Percentiles rank a stretch among this genome's conserved stretches.
Conservation (phyloP, 2,329 filamentous ascomycete species). For the Stemphylium beticola region DNA sequence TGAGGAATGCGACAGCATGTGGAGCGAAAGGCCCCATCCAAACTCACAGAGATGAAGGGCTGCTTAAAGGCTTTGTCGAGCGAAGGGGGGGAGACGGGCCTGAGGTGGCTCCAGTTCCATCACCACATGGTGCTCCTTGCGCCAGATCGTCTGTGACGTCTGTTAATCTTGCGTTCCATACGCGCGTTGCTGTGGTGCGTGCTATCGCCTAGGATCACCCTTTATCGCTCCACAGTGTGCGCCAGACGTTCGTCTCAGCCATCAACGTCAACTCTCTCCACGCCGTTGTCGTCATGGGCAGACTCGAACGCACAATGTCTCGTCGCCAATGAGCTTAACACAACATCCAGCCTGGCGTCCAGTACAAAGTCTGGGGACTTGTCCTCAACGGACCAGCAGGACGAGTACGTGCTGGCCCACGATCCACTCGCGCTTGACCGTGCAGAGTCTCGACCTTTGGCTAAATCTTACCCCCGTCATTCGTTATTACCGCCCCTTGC, state of each 20-base stretch:
- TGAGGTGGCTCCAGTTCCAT: conserved; percentile 10
- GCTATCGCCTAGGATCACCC: conserved; percentile 11
- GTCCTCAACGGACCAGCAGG: conserved; percentile 4
- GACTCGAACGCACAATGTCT: conserved; percentile 11
- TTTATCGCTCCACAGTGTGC: conserved; percentile 10
- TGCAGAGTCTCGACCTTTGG: conserved; percentile 13
- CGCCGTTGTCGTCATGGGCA: neutral
- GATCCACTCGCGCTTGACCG: conserved; percentile 9
- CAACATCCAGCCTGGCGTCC: neutral
- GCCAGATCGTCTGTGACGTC: conserved; percentile 2
- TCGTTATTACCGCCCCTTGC: conserved; percentile 18
- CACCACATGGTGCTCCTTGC: conserved; percentile 9
- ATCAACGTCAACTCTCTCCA: conserved; percentile 3
- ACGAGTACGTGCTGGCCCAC: conserved; percentile 13
- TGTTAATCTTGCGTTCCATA: conserved; percentile 8
- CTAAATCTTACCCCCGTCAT: conserved; percentile 14
- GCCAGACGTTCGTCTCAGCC: conserved; percentile 19
- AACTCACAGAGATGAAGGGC: conserved; percentile 1
- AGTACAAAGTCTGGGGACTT: conserved; percentile 14
- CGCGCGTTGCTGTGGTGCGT: conserved; percentile 11
- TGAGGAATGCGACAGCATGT: neutral
- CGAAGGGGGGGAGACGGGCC: conserved; percentile 6
- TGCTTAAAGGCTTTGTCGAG: conserved; percentile 2
- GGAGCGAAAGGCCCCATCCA: conserved; percentile 1
- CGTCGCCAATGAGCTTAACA: conserved; percentile 10